A percentile compares a stretch with the other conserved stretches of the same genome.
Evolutionary conservation across 1,284 basidiomycete species (phyloP).

Genomic region (Cutaneotrichosporon spelunceum): DNA sequence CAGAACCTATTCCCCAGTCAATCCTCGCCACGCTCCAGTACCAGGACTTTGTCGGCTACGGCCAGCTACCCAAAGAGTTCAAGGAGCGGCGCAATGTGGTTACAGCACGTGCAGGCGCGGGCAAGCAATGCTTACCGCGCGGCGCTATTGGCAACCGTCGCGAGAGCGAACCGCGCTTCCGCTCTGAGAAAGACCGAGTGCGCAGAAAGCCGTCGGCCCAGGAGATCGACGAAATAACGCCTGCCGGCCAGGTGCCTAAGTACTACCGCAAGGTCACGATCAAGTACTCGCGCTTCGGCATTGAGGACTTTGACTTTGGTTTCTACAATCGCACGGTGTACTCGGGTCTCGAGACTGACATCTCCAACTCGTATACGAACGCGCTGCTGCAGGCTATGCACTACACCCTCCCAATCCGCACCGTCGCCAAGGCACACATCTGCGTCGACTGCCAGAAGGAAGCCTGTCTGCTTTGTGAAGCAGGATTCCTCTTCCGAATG

Average conservation of each 20-base stretch:
- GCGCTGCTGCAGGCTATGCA: constrained; percentile 85
- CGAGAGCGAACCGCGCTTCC: constrained; percentile 63
- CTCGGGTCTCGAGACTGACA: constrained; percentile 95
- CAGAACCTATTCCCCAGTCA: constrained; percentile 67
- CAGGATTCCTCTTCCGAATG: constrained; percentile 94
- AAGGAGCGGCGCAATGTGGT: constrained; percentile 77
- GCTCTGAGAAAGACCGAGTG: constrained; percentile 67
- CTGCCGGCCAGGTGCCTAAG: constrained; percentile 63
- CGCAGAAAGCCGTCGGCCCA: constrained; percentile 31
- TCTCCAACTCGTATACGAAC: constrained; percentile 96
- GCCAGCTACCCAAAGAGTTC: constrained; percentile 74
- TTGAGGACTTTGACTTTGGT: constrained; percentile 97
- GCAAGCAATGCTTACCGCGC: constrained; percentile 35
- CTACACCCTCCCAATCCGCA: constrained; percentile 73
- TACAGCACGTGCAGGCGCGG: constrained; percentile 36
- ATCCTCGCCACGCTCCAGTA: constrained; percentile 74
- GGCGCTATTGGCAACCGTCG: constrained; percentile 34
- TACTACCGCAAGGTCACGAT: constrained; percentile 92
- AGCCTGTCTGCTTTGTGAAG: constrained; percentile 90
- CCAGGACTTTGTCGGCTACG: constrained; percentile 86
- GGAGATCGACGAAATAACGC: constrained; percentile 31
- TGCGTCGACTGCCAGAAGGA: constrained; percentile 80
- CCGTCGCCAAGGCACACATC: constrained; percentile 85
- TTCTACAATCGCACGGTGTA: constrained; percentile 88
- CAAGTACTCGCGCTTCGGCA: constrained; percentile 97